These are phyloP conservation scores for Piper betle DNA, from an alignment of 164 flowering plant genomes.

Conservation along the genomic window DNA sequence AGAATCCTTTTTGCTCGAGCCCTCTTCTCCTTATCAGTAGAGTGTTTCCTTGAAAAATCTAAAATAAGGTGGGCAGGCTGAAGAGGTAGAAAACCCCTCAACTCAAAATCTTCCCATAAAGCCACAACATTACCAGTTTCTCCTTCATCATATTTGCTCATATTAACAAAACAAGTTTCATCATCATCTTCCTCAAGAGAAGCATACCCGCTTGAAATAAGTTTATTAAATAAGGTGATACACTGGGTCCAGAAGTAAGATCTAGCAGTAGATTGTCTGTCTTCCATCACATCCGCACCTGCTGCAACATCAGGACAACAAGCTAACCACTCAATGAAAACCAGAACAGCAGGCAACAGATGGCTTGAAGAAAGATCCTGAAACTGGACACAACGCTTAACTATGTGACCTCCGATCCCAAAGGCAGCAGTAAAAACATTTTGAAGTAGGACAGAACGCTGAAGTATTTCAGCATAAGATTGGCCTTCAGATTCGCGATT, in stretches of 20 bases:
- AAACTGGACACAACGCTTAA: conserved; percentile 57
- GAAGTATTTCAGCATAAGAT: conserved; percentile 86
- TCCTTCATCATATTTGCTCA: conserved; percentile 70
- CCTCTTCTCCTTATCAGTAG: conserved; percentile 42
- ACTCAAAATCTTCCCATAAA: conserved; percentile 79
- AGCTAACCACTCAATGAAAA: conserved; percentile 94
- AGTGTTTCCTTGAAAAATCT: conserved; percentile 69
- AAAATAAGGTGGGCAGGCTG: conserved; percentile 70
- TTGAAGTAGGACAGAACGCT: conserved; percentile 68
- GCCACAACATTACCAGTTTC: conserved; percentile 76
- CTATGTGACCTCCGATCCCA: conserved; percentile 58
- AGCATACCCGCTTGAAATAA: conserved; percentile 28
- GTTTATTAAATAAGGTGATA: conserved; percentile 58
- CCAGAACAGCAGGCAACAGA: conserved; percentile 67
- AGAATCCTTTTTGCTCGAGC: conserved; percentile 66
- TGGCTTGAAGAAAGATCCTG: conserved; percentile 56
- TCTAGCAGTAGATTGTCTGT: conserved; percentile 53
- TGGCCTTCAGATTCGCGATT: conserved; percentile 67
- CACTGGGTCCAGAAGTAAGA: conserved; percentile 68
- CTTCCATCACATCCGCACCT: conserved; percentile 43
- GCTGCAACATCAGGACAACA: conserved; percentile 59
- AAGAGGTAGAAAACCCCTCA: conserved; percentile 89
- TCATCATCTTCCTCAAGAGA: conserved; percentile 45
- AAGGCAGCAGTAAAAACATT: conserved; percentile 76
- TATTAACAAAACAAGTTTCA: conserved; percentile 55